Evolutionary conservation across 2,329 filamentous ascomycete species (phyloP), one percentile per base, ranked within the genome.

Genomic region (Talaromyces funiculosus): DNA sequence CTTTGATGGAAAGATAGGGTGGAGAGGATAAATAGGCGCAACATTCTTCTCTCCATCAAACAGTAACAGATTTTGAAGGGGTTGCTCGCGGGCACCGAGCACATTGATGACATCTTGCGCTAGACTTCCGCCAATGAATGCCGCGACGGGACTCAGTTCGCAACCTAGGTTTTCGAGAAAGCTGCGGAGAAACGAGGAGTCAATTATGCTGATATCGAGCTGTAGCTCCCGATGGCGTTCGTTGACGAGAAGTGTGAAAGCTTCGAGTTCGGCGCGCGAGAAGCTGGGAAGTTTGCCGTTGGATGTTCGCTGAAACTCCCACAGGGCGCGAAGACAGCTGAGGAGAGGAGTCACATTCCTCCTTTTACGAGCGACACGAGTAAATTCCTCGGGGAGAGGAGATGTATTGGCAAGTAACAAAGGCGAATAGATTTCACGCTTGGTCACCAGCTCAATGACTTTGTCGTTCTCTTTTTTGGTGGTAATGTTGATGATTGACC

Each of bases 101-200:
- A 97, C 92, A 69, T 97, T 97, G 77, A 99, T 97, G 56, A 96
- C 92, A 72, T 99, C 94, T 76, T 99, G 94, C 0, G 93, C 91
- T 16, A 99, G 82, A 73, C 92, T 86, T 9, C 92, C 94, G 53
- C 94, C 94, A 10, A 99, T 80, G 61, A 96, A 90, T 1, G 94
- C 92, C 0, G 90, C 88, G 8, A 96, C 90, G 7, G 94, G 92
- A 12, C 90, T 87, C 40, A 97, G 79, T 76, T 97, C 93, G 68
- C 86, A 86, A 59, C 87, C 89, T 5, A 97, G 80, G 67, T 95
- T 95, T 74, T 94, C 89, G 42, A 97, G 74, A 76, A 99, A 99
- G 68, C 82, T 87, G 60, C 90, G 85, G 26, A 97, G 78, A 67
- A 95, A 89, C 26, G 91, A 84, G 1, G 87, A 83, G 22, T 81